Conservation (phyloP, 2,329 filamentous ascomycete genomes). For the Passalora sequoiae region DNA sequence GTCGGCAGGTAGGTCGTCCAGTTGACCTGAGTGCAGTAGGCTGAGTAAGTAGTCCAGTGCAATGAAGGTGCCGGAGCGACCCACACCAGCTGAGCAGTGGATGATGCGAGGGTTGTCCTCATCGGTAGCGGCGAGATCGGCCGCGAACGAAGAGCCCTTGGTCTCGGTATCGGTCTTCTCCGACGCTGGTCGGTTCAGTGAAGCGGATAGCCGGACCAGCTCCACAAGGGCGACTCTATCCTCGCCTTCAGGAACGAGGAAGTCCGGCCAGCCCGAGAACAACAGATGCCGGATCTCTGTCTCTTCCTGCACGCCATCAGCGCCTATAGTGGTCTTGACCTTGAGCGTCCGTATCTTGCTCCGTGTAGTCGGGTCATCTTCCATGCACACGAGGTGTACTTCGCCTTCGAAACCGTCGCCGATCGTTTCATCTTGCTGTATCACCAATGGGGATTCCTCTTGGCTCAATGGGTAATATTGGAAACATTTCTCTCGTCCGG, state of each 20-base stretch:
- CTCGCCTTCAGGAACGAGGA: constrained; percentile 67
- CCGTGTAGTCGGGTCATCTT: constrained; percentile 52
- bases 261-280: constrained; percentile 87
- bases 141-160: constrained; percentile 24
- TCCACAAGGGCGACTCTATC: constrained; percentile 64
- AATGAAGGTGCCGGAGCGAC: constrained; percentile 91
- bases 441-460: constrained; percentile 27
- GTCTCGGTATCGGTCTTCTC: constrained; percentile 12
- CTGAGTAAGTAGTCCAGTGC: constrained; percentile 85
- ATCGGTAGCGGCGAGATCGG: constrained; percentile 24
- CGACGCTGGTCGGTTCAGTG: constrained; percentile 43
- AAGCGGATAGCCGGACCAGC: constrained; percentile 62
- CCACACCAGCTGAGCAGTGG: constrained; percentile 78
- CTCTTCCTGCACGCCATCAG: constrained; percentile 40
- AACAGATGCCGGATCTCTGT: constrained; percentile 76
- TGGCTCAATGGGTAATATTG: constrained; percentile 62
- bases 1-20: constrained; percentile 47
- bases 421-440: constrained; percentile 23
- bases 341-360: constrained; percentile 70
- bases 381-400: constrained; percentile 56
- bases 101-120: constrained; percentile 65
- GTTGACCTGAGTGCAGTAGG: constrained; percentile 69
- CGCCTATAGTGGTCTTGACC: constrained; percentile 40
- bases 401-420: constrained; percentile 56
- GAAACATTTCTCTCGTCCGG: constrained; percentile 73